Evolutionary conservation across 2,329 filamentous ascomycete species (phyloP).

Genomic region (Allantophomopsis lycopodina): DNA sequence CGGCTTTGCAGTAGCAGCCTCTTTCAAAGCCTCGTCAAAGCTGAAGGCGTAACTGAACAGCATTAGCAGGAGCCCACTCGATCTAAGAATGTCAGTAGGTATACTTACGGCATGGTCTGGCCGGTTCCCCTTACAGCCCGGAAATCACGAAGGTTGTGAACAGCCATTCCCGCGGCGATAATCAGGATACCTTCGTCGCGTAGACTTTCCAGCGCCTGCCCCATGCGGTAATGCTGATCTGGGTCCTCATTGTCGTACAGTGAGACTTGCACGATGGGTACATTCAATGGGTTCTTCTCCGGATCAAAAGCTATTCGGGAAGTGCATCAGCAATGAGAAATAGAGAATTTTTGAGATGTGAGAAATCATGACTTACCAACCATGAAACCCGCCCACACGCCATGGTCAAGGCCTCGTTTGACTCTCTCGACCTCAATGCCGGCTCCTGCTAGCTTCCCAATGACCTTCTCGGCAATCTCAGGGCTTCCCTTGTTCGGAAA

Average conservation of each 20-base stretch:
- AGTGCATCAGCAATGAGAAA: constrained; percentile 3
- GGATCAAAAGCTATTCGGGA: constrained; percentile 32
- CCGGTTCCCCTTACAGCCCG: constrained; percentile 28
- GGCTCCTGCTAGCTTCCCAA: constrained; percentile 35
- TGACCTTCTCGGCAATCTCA: constrained; percentile 42
- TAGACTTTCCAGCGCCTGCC: constrained; percentile 49
- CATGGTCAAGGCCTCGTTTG: constrained; percentile 58
- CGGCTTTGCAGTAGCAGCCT: constrained; percentile 28
- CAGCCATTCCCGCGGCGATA: constrained; percentile 62
- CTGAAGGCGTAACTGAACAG: constrained; percentile 31
- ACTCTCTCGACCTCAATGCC: constrained; percentile 46
- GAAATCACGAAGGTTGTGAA: constrained; percentile 52
- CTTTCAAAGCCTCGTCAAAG: constrained; percentile 44
- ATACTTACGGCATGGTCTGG: constrained; percentile 40
- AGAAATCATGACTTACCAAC: constrained; percentile 18
- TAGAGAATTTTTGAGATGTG: constrained; percentile 1
- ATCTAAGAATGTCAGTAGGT: constrained; percentile 8
- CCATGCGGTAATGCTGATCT: constrained; percentile 52
- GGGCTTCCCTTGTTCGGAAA: constrained; percentile 51
- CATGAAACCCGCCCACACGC: constrained; percentile 58
- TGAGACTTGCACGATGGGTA: constrained; percentile 61
- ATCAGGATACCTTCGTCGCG: constrained; percentile 56
- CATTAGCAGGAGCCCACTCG: constrained; percentile 4
- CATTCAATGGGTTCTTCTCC: constrained; percentile 44
- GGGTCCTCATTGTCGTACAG: constrained; percentile 52